Percentiles rank a stretch among this genome's conserved stretches.
Conservation (phyloP, 116 monocot genomes). For the Papilionanthe hybrid region DNA sequence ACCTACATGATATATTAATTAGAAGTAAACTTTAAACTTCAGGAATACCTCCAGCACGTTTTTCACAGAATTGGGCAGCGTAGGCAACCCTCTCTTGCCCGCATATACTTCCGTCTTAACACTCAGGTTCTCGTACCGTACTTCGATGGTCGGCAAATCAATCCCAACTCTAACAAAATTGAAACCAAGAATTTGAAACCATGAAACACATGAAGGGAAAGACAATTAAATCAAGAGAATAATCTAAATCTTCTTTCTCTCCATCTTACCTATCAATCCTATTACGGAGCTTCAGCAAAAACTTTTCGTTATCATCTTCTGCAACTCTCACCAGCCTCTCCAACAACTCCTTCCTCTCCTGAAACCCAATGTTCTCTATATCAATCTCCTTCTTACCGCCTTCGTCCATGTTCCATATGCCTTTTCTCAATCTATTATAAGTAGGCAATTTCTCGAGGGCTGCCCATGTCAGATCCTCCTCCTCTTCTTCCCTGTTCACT, state of each 20-base stretch:
- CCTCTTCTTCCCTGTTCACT: constrained; percentile 14
- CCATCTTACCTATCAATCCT: constrained; percentile 42
- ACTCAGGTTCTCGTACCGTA: constrained; percentile 34
- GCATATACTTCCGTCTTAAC: constrained; percentile 38
- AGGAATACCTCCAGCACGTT: constrained; percentile 50
- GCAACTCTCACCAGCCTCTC: constrained; percentile 43
- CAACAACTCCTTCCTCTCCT: constrained; percentile 14
- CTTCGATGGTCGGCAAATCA: constrained; percentile 42
- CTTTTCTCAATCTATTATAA: constrained; percentile 12
- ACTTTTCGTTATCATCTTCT: constrained; percentile 59
- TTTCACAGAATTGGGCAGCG: constrained; percentile 43
- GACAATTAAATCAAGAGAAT: neutral
- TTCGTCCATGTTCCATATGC: neutral
- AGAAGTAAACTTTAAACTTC: neutral
- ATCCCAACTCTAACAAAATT: constrained; percentile 29
- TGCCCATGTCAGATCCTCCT: constrained; percentile 23
- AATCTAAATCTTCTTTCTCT: too few species aligned
- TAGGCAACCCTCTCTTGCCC: constrained; percentile 62
- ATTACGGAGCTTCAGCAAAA: constrained; percentile 51
- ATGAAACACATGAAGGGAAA: neutral
- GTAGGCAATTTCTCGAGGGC: constrained; percentile 24
- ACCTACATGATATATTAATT: too few species aligned
- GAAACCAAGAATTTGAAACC: neutral
- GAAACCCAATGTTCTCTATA: neutral
- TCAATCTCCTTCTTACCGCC: constrained; percentile 10